Evolutionary conservation across 495 filamentous ascomycete genomes (phyloP), one percentile per base, ranked within the genome.

Genomic region (Talaromyces wortmannii): DNA sequence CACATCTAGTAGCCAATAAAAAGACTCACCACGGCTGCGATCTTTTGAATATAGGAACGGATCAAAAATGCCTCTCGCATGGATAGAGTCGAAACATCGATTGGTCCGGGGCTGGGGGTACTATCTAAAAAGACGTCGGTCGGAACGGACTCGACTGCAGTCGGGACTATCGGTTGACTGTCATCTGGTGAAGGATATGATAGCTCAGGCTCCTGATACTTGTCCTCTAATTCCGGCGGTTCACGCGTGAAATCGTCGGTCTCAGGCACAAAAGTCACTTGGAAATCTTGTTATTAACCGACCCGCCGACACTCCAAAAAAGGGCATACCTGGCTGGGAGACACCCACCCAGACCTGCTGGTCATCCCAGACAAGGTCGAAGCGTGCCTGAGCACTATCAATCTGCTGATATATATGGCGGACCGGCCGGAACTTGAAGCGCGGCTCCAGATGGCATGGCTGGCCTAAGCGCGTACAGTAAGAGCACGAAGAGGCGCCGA

Each of bases 341-440:
- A 70, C 58, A 32, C 65, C 59, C 18, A 72, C 66, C 68, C 70
- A 72, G 5, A 63, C 59, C 46, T 72, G 70, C n/a, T 56, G 57
- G 10, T 61, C 30, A 58, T 65, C 64, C 68, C 70, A 74, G 11
- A 57, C 65, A 11, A 74, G 42, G 32, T 70, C 67, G n/a, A 64
- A 72, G n/a, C 61, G 63, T 11, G 66, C 61, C 4, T 64, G 51
- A 3, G 57, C 52, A 8, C 66, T 63, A 32, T 67, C 58, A 31
- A 56, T 60, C 17, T 69, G 70, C 44, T 72, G 70, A 54, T 69
- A 70, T 4, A 73, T 63, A 62, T 73, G 67, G 31, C 61, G 63
- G 7, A 71, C 70, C 6, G 64, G 52, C 44, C 67, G 68, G 56
- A 73, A 73, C 40, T 70, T 65, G 43, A 73, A 73, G 7, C 61